Conservation (phyloP, 805 yeast species). For the Limtongia smithiae region DNA sequence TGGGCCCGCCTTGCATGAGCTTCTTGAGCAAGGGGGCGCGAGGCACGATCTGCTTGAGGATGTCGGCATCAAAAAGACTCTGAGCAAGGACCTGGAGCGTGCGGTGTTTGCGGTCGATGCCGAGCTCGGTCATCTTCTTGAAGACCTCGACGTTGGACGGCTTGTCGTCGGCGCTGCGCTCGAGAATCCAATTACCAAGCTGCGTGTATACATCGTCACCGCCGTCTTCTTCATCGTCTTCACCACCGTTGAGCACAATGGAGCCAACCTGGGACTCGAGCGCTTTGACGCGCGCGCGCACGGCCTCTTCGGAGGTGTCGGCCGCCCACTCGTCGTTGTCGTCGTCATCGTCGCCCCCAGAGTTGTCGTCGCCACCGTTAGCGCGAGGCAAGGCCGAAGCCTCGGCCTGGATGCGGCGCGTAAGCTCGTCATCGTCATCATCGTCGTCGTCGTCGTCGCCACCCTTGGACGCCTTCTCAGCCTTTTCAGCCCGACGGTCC, state of each 20-base stretch:
- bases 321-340: constrained; percentile 97
- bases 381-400: constrained; percentile 57
- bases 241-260: constrained; percentile 37
- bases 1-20: constrained; percentile 55
- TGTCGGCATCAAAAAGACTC: constrained; percentile 64
- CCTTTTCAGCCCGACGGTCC: constrained; percentile 46
- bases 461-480: constrained; percentile 57
- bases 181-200: constrained; percentile 86
- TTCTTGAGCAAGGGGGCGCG: constrained; percentile 84
- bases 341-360: constrained; percentile 52
- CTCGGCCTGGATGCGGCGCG: constrained; percentile 77
- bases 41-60: constrained; percentile 63
- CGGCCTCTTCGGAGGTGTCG: constrained; percentile 95
- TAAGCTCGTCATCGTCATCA: constrained; percentile 72
- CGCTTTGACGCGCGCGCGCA: constrained; percentile 84
- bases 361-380: constrained; percentile 38
- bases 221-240: constrained; percentile 34
- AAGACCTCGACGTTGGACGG: constrained; percentile 88
- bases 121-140: constrained; percentile 80
- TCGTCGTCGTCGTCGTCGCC: constrained; percentile 44
- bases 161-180: constrained; percentile 49
- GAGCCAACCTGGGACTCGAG: constrained; percentile 51
- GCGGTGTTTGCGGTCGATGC: constrained; percentile 64
- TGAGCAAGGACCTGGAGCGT: constrained; percentile 92
- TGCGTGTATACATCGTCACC: constrained; percentile 54